Evolutionary conservation across 495 filamentous ascomycete species (phyloP).

Genomic region (Aspergillus hancockii): DNA sequence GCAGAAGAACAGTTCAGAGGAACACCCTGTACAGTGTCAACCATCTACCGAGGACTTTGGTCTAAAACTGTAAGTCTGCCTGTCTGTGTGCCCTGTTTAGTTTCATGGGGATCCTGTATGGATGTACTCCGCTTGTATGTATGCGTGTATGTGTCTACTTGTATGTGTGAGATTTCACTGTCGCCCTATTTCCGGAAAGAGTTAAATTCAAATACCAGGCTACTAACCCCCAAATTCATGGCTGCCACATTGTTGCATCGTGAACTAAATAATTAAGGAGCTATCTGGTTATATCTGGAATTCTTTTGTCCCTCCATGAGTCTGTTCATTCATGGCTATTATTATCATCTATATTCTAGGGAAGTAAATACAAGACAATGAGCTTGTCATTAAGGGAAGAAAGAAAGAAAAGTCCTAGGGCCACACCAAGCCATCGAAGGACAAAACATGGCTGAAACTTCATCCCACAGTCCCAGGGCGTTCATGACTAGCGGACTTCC

Average conservation of each 20-base stretch:
- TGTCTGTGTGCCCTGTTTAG: not conserved
- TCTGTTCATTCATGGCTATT: not conserved
- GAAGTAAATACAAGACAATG: not conserved
- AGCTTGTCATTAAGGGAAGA: not conserved
- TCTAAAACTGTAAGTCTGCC: not conserved
- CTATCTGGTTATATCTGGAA: not conserved
- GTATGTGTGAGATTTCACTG: constrained; percentile 5
- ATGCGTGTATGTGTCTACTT: constrained; percentile 8
- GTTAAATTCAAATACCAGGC: constrained; percentile 4
- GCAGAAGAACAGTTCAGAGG: constrained; percentile 13
- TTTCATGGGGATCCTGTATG: constrained; percentile 10
- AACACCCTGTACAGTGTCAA: not conserved
- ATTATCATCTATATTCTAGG: not conserved
- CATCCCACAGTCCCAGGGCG: constrained; percentile 4
- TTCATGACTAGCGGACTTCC: constrained; percentile 20
- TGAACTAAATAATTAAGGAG: not conserved
- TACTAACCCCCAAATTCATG: constrained; percentile 7
- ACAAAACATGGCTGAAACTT: constrained; percentile 15
- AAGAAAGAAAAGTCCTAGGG: not conserved
- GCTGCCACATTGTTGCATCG: constrained; percentile 16
- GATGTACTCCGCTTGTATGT: constrained; percentile 14
- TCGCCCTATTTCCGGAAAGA: constrained; percentile 14
- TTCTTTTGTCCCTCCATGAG: not conserved
- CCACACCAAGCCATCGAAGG: not conserved
- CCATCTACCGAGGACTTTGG: not conserved